These are phyloP conservation scores for Aspergillus haitiensis DNA, from an alignment of 495 filamentous ascomycete species.

Conservation along the genomic window DNA sequence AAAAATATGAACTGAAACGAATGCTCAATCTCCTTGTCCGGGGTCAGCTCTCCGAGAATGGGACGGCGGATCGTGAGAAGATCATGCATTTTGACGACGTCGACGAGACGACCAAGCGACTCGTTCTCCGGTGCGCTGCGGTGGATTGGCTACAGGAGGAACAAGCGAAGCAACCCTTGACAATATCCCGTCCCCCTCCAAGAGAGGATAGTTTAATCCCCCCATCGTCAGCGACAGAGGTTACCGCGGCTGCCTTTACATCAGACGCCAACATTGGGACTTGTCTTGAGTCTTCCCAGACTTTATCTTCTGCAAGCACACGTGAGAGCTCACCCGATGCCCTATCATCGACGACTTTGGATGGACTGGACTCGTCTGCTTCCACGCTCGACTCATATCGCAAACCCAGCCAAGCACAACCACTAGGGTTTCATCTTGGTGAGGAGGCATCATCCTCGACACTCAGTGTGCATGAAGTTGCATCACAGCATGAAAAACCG, in stretches of 20 bases:
- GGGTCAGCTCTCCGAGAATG: constrained; percentile 37
- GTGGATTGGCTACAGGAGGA: constrained; percentile 74
- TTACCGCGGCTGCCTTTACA: constrained; percentile 6
- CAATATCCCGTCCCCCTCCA: not conserved
- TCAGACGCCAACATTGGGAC: constrained; percentile 29
- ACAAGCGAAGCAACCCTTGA: constrained; percentile 22
- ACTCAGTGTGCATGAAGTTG: constrained; percentile 75
- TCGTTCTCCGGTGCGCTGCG: constrained; percentile 76
- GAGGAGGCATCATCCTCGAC: constrained; percentile 48
- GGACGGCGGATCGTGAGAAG: constrained; percentile 37
- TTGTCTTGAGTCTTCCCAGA: constrained; percentile 30
- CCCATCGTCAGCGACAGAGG: constrained; percentile 9
- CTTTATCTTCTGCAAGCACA: constrained; percentile 49
- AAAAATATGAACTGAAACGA: constrained; percentile 77
- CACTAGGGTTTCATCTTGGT: constrained; percentile 47
- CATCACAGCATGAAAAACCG: constrained; percentile 77
- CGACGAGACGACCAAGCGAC: constrained; percentile 83
- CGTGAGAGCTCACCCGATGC: constrained; percentile 33
- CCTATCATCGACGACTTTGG: constrained; percentile 31
- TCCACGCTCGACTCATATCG: constrained; percentile 22
- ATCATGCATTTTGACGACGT: constrained; percentile 85
- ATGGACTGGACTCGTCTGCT: constrained; percentile 16
- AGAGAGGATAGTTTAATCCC: constrained; percentile 8
- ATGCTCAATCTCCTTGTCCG: constrained; percentile 66
- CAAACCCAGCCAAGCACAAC: constrained; percentile 31